Base-by-base conservation (phyloP, 2,329 filamentous ascomycete genomes). In the Chaetomium sp. region DNA sequence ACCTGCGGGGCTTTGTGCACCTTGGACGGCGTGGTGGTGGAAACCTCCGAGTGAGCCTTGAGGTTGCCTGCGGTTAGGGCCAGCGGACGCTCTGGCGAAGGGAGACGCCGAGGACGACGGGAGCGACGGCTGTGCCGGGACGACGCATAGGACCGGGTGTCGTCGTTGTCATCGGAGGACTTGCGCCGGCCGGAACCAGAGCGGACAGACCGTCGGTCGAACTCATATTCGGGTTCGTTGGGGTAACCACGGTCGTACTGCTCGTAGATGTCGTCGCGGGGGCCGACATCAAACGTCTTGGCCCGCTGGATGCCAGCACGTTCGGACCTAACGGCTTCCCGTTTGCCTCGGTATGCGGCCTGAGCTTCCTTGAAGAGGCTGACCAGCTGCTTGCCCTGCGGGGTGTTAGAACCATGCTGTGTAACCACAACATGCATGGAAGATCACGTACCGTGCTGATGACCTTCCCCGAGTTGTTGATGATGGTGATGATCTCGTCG, bases 351-450 rank as follows among this genome's bases (percentile, higher is more conserved):
- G 72, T 97, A 97, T 56, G 89, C 88, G 53, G 86, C 84, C 69
- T 89, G 90, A 61, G 91, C 92, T 69, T 96, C 91, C 70, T 90
- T 95, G 79, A 95, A 95, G 67, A 96, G 87, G 68, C 85, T 86
- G 67, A 95, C 82, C 32, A 97, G 77, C 65, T 96, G 89, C 74
- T 95, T 96, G 67, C 90, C 90, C 90, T 95, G 53, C 36, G 32
- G 10, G 52, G 36, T 45, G 48, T 61, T 33, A 62, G 55, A 45
- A 1, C n/a, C 27, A 7, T n/a, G 27, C 11, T 14, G 14, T 54
- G 34, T 14, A 37, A 9, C 37, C 9, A 12, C 8, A 9, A 40
- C 37, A 9, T 40, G 12, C 9, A 40, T 9, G 9, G 37, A 40
- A 10, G 42, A 9, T 35, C 27, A 36, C 51, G 41, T 78, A 91